Conservation (phyloP, 257 asterid genomes). For the Knoxia roxburghii region DNA sequence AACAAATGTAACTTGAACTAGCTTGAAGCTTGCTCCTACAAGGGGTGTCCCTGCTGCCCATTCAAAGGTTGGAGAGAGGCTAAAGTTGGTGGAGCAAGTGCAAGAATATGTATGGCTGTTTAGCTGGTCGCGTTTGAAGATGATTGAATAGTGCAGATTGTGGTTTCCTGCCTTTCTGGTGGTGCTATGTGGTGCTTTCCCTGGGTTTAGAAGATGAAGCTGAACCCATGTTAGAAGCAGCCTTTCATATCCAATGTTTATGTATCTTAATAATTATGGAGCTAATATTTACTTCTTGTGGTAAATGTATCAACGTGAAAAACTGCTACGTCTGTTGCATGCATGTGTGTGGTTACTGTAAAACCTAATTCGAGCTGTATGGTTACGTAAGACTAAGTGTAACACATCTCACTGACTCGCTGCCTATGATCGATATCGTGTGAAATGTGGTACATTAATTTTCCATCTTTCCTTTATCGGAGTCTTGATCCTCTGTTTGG, state of each 20-base stretch:
- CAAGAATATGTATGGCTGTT: conserved; percentile 1
- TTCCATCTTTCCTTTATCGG: background rate
- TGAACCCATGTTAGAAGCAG: conserved; percentile 11
- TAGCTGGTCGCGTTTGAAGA: conserved; percentile 1
- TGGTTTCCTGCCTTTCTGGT: conserved; percentile 2
- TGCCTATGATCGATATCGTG: conserved; percentile 10
- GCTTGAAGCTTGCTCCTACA: conserved; percentile 6
- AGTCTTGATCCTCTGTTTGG: background rate
- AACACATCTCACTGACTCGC: conserved; percentile 1
- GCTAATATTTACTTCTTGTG: conserved; percentile 4
- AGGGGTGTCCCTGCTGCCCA: conserved; percentile 4
- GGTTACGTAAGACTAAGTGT: no score
- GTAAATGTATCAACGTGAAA: background rate
- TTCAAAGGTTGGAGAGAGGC: background rate
- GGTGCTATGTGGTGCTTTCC: conserved; percentile 2
- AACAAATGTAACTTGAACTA: conserved; percentile 38
- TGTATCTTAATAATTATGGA: conserved; percentile 9
- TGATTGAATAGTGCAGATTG: conserved; percentile 6
- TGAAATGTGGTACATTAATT: background rate
- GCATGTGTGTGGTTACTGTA: conserved; percentile 7
- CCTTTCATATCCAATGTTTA: conserved; percentile 6
- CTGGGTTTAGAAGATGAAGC: conserved; percentile 1
- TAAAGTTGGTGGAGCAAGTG: background rate
- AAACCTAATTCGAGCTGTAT: conserved; percentile 7
- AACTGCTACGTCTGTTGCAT: background rate